Percentiles rank a stretch among this genome's conserved stretches.
phyloP scores from a whole-genome alignment of 345 rosid genomes.

The Moricandia moricandioides region DNA sequence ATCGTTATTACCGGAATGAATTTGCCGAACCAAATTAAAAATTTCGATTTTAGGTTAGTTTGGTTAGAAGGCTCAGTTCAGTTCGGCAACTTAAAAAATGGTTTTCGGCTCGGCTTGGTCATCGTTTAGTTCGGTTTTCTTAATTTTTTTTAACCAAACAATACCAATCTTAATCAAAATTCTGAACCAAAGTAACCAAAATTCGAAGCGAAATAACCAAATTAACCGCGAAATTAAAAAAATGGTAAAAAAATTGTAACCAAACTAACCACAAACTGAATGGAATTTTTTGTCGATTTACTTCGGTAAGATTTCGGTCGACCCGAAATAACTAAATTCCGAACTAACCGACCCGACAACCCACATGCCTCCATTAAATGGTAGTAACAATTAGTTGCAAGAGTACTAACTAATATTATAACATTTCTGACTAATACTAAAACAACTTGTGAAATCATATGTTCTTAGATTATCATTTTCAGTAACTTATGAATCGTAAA shows the following conservation, averaged over 20 bases:
- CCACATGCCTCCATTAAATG: background rate
- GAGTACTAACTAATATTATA: background rate
- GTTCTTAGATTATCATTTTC: background rate
- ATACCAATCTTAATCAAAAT: no score
- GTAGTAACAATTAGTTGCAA: background rate
- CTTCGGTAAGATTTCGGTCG: background rate
- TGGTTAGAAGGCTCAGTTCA: no score
- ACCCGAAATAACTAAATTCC: background rate
- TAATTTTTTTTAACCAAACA: background rate
- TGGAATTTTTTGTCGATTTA: background rate
- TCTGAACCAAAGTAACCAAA: background rate
- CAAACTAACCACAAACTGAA: background rate
- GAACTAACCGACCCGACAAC: background rate
- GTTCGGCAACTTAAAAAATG: no score
- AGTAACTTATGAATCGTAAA: background rate
- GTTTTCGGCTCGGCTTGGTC: no score
- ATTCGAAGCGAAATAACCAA: background rate
- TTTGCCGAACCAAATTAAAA: no score
- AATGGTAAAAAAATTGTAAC: background rate
- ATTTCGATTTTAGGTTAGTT: no score
- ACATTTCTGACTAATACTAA: no score
- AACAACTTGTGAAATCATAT: background rate
- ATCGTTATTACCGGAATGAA: no score
- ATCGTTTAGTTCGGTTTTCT: no score
- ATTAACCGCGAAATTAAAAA: background rate